A percentile compares a stretch with the other conserved stretches of the same genome.
phyloP scores from a whole-genome alignment of 2,329 filamentous ascomycete species.

The Rasamsonia emersonii region DNA sequence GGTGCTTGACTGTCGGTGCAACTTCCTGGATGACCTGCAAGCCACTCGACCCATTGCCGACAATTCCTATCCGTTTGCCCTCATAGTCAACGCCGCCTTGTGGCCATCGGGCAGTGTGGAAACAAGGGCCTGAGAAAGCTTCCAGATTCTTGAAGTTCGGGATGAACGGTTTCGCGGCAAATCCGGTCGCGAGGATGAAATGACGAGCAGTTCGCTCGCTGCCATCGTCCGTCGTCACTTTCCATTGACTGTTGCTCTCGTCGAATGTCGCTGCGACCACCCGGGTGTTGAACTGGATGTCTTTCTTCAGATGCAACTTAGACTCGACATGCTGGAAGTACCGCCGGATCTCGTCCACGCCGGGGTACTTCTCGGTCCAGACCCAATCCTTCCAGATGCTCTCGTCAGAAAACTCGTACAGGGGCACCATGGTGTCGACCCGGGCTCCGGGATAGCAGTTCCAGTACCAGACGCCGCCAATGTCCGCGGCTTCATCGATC shows the following conservation, averaged over 20 bases:
- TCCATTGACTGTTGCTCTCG: not conserved
- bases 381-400: constrained; percentile 2
- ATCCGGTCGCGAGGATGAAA: constrained; percentile 3
- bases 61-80: constrained; percentile 2
- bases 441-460: constrained; percentile 38
- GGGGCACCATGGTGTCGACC: constrained; percentile 26
- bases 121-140: constrained; percentile 1
- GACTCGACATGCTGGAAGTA: constrained; percentile 21
- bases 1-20: not conserved
- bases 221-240: constrained; percentile 3
- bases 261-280: constrained; percentile 1
- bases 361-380: constrained; percentile 12
- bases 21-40: constrained; percentile 5
- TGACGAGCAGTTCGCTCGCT: not conserved
- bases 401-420: constrained; percentile 21
- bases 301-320: constrained; percentile 11
- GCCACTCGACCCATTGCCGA: constrained; percentile 4
- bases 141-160: constrained; percentile 1
- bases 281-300: constrained; percentile 9
- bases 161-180: constrained; percentile 4
- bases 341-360: constrained; percentile 18
- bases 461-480: constrained; percentile 40
- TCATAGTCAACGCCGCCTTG: constrained; percentile 12
- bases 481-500: constrained; percentile 28
- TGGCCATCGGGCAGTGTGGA: constrained; percentile 4